Evolutionary conservation across 2,329 filamentous ascomycete species (phyloP).

Genomic region (Fusarium mangiferae): DNA sequence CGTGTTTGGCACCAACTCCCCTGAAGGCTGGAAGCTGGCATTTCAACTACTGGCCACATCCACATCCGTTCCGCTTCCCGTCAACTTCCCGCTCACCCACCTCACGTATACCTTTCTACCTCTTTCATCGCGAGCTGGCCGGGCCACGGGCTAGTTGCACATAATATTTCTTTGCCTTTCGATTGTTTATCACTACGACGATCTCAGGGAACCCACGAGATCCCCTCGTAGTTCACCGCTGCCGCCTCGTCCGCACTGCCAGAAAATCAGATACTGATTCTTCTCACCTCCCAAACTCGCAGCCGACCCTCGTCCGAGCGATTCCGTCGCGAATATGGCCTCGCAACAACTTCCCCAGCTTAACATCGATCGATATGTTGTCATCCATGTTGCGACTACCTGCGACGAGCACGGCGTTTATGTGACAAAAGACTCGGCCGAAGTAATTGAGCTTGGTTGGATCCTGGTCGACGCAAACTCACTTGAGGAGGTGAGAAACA

Average conservation of each 20-base stretch:
- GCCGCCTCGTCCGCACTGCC: constrained; percentile 26
- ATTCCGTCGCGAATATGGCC: constrained; percentile 50
- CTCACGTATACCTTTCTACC: constrained; percentile 36
- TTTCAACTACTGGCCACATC: constrained; percentile 38
- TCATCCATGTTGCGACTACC: constrained; percentile 98
- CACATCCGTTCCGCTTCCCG: constrained; percentile 35
- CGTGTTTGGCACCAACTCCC: constrained; percentile 35
- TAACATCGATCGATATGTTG: constrained; percentile 93
- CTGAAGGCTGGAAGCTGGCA: constrained; percentile 25
- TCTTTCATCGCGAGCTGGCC: constrained; percentile 49
- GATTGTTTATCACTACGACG: constrained; percentile 35
- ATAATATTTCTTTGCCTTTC: constrained; percentile 34
- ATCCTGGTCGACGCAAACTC: constrained; percentile 92
- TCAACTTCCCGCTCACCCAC: constrained; percentile 38
- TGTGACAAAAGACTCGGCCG: constrained; percentile 98
- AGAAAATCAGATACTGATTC: constrained; percentile 34
- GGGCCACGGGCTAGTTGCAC: constrained; percentile 52
- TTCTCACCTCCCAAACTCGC: constrained; percentile 32
- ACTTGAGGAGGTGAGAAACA: constrained; percentile 83
- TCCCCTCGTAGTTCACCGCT: constrained; percentile 23
- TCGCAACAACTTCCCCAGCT: constrained; percentile 62
- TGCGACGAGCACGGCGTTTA: constrained; percentile 99
- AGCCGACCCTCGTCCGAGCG: constrained; percentile 38
- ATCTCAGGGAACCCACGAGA: constrained; percentile 22
- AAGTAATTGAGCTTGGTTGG: constrained; percentile 99